phyloP scores from a whole-genome alignment of 2,329 filamentous ascomycete species.

The Aspergillus uvarum region DNA sequence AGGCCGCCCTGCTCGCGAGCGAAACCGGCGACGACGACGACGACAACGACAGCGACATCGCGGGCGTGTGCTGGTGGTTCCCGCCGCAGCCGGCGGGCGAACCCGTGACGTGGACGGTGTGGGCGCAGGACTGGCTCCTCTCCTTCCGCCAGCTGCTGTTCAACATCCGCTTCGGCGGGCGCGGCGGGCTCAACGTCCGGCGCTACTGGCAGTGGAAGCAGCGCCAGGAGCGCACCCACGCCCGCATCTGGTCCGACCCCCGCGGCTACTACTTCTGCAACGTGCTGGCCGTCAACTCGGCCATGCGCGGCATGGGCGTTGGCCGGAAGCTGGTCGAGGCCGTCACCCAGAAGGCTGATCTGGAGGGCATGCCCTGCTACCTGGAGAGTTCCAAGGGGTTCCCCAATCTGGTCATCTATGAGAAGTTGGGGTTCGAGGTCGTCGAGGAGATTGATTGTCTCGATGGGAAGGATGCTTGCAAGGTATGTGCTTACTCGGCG shows the following conservation, averaged over 20 bases:
- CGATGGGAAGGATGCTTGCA: conserved; percentile 59
- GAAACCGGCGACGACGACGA: conserved; percentile 14
- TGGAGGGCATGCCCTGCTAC: conserved; percentile 65
- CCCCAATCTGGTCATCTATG: conserved; percentile 71
- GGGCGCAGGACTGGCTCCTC: conserved; percentile 64
- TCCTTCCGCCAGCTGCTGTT: conserved; percentile 65
- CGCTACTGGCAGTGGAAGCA: conserved; percentile 74
- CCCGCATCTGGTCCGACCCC: conserved; percentile 62
- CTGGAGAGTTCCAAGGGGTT: conserved; percentile 67
- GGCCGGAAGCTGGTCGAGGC: conserved; percentile 64
- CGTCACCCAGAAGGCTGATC: conserved; percentile 64
- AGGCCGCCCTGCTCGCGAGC: conserved; percentile 4
- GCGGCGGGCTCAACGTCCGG: conserved; percentile 64
- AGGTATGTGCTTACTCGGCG: conserved; percentile 36
- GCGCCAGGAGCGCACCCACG: conserved; percentile 62
- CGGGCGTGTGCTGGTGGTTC: conserved; percentile 74
- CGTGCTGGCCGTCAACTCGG: conserved; percentile 67
- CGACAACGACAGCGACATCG: conserved; percentile 41
- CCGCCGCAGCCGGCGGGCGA: conserved; percentile 52
- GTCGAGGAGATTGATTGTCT: conserved; percentile 66
- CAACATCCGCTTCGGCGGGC: conserved; percentile 64
- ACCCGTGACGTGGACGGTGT: conserved; percentile 60
- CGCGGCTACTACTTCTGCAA: conserved; percentile 75
- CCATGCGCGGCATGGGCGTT: conserved; percentile 65
- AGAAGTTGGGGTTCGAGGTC: conserved; percentile 66